Percentiles rank a stretch among this genome's conserved stretches.
Evolutionary conservation across 495 filamentous ascomycete genomes (phyloP).

Genomic region (Talaromyces liani): DNA sequence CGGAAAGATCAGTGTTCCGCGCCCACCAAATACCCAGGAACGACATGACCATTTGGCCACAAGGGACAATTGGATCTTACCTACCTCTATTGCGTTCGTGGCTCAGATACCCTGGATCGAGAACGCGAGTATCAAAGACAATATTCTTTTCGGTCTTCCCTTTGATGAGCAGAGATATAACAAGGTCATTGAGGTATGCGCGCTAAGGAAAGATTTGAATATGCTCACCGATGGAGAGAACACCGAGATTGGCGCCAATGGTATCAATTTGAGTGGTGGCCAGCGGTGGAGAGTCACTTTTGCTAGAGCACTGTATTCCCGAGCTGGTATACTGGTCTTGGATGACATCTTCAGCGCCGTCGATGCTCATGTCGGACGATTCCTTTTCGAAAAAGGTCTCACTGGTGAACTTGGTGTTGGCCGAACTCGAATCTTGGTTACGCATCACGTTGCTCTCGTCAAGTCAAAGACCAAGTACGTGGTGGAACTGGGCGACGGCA

Average conservation of each 20-base stretch:
- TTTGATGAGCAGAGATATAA: slow-evolving; percentile 56
- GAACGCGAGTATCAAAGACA: slow-evolving; percentile 66
- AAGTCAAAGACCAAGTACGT: slow-evolving; percentile 61
- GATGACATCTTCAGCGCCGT: slow-evolving; percentile 72
- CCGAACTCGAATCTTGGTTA: slow-evolving; percentile 68
- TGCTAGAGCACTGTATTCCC: slow-evolving; percentile 69
- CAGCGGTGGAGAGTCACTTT: slow-evolving; percentile 74
- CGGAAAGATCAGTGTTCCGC: slow-evolving; percentile 41
- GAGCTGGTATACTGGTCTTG: slow-evolving; percentile 66
- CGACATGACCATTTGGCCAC: slow-evolving; percentile 49
- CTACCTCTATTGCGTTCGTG: slow-evolving; percentile 61
- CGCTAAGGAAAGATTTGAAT: slow-evolving; percentile 61
- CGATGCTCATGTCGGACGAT: slow-evolving; percentile 62
- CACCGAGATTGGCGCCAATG: slow-evolving; percentile 72
- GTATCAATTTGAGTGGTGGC: slow-evolving; percentile 72
- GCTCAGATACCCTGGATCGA: slow-evolving; percentile 80
- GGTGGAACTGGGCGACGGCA: slow-evolving; percentile 59
- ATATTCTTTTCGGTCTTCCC: slow-evolving; percentile 65
- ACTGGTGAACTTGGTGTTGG: slow-evolving; percentile 58
- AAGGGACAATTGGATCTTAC: slow-evolving; percentile 62
- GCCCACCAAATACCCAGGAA: slow-evolving; percentile 21
- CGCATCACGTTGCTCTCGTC: slow-evolving; percentile 69
- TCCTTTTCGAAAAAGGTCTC: slow-evolving; percentile 66
- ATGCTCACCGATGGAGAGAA: slow-evolving; percentile 64
- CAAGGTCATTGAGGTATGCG: slow-evolving; percentile 56